These are phyloP conservation scores for Fusarium pilosicola DNA, from an alignment of 2,329 filamentous ascomycete genomes.

Conservation along the genomic window DNA sequence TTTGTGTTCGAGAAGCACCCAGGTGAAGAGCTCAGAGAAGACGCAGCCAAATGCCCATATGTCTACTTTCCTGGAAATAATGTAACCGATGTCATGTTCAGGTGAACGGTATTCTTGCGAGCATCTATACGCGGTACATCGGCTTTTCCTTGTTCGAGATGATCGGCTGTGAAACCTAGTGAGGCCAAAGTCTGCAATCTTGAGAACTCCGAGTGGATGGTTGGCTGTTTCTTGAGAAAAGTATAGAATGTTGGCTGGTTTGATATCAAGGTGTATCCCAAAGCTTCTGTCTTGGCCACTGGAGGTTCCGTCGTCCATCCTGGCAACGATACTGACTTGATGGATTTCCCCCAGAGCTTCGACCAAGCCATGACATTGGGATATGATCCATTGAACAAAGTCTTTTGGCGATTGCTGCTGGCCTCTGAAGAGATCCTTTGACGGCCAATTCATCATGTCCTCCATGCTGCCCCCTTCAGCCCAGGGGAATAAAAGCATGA, in stretches of 20 bases:
- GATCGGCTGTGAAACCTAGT: background rate
- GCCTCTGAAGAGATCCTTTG: background rate
- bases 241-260: background rate
- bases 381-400: background rate
- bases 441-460: background rate
- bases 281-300: background rate
- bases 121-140: rapidly evolving
- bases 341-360: background rate
- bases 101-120: background rate
- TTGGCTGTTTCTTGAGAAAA: background rate
- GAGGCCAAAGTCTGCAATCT: slow-evolving; percentile 2
- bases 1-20: background rate
- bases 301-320: background rate
- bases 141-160: background rate
- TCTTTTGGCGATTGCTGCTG: rapidly evolving
- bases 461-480: background rate
- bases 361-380: background rate
- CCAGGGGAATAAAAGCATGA: slow-evolving; percentile 8
- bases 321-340: background rate
- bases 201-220: background rate
- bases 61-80: background rate
- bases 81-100: rapidly evolving
- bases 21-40: background rate
- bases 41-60: slow-evolving; percentile 6
- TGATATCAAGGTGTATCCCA: background rate